Percentiles rank a stretch among this genome's conserved stretches.
These are phyloP conservation scores for Truncatella angustata DNA, from an alignment of 2,329 filamentous ascomycete species.

Conservation along the genomic window DNA sequence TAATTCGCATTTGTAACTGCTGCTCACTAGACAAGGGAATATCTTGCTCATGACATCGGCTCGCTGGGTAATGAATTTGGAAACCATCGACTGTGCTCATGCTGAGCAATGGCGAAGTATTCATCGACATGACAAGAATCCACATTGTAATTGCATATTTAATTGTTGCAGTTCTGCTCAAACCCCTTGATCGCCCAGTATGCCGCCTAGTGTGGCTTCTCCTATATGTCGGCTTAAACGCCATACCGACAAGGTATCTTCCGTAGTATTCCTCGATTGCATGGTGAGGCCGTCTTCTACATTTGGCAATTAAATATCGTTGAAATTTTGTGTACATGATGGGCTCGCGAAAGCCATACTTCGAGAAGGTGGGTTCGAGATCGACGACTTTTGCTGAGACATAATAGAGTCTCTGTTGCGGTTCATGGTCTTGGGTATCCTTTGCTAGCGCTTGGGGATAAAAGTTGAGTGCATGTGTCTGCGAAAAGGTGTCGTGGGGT, in stretches of 20 bases:
- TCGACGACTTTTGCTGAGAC: not conserved
- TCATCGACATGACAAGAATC: not conserved
- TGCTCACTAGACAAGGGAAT: too few relatives aligned
- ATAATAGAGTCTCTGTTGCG: not conserved
- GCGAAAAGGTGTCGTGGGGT: constrained; percentile 36
- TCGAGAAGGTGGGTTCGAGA: not conserved
- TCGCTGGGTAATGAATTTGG: too few relatives aligned
- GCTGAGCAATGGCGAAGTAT: not conserved
- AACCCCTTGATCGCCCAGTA: not conserved
- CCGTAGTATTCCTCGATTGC: not conserved
- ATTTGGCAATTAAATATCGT: not conserved
- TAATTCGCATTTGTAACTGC: too few relatives aligned
- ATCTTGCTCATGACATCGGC: too few relatives aligned
- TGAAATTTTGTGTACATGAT: not conserved
- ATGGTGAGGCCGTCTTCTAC: not conserved
- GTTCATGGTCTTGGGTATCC: not conserved
- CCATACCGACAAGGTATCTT: not conserved
- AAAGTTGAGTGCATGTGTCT: constrained; percentile 23
- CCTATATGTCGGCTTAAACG: not conserved
- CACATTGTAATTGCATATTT: too few relatives aligned
- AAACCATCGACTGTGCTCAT: not conserved
- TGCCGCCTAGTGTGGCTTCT: not conserved
- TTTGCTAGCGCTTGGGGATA: constrained; percentile 17
- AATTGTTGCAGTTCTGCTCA: too few relatives aligned
- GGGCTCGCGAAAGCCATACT: not conserved